Evolutionary conservation across 169 alveolate species (phyloP), one percentile per base, ranked within the genome.

Genomic region (Cryptosporidium viatorum): DNA sequence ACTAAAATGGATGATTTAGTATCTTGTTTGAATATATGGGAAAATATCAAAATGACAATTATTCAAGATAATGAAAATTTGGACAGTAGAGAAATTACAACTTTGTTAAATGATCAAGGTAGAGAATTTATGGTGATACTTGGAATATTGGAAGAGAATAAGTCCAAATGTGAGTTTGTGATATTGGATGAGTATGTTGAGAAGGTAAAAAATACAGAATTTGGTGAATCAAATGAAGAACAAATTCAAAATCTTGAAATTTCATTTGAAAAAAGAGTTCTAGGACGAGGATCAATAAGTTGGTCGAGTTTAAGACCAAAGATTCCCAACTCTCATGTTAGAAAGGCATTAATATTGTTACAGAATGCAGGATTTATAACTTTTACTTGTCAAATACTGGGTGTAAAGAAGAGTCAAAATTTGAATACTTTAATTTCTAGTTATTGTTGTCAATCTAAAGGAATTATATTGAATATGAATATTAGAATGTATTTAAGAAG

Each of bases 11-110:
- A 73, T 18, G 86, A 73, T 29, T 58, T 73, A 29, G 29, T 73
- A 2, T 52, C 58, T 59, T 55, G 86, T 35, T 33, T 73, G 41
- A 58, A 58, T n/a, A 31, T 26, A 8, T 73, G 86, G 86, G 55
- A 51, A 41, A 73, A 73, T 39, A 21, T 73, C 7, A 73, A 59
- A 50, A 31, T 73, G 26, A 8, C 48, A 41, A 35, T 55, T 21
- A 55, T 55, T 23, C 18, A 1, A 9, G 67, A 55, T 1, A 23
- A 21, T 7, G 67, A 26, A 55, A 26, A 3, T 1, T 2, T 23
- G 5, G 67, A 55, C 10, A 2, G 2, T 5, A 5, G 7, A 26
- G 67, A 55, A 37, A 26, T 4, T 70, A 7, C 4, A 31, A 50
- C 5, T 45, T 12, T 23, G 2, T 26, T 9, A 29, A 35, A 31